These are phyloP conservation scores for Pythium aristosporum DNA, from an alignment of 352 stramenopile species.

Conservation along the genomic window DNA sequence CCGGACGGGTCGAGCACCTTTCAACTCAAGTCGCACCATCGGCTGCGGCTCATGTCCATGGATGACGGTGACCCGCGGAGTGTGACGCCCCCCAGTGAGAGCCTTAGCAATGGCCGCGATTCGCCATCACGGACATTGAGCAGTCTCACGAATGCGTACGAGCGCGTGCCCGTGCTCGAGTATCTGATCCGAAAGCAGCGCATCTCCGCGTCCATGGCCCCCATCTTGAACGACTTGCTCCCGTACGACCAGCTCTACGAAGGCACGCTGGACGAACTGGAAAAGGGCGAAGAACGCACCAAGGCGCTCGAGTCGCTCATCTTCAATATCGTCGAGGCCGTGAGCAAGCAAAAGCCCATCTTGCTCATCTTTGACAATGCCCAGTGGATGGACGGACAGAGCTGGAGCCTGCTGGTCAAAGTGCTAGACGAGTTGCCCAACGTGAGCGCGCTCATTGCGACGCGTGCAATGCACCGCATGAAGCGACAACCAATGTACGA, in stretches of 20 bases:
- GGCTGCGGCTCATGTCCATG: conserved; percentile 9
- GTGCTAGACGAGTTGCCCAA: conserved; percentile 58
- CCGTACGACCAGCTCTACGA: conserved; percentile 41
- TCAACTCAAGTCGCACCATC: conserved; percentile 9
- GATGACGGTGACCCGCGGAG: background rate
- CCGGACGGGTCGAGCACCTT: conserved; percentile 17
- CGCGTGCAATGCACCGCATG: conserved; percentile 36
- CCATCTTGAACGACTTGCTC: conserved; percentile 48
- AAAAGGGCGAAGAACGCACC: conserved; percentile 38
- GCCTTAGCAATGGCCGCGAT: conserved; percentile 8
- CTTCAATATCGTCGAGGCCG: conserved; percentile 50
- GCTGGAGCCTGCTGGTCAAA: conserved; percentile 57
- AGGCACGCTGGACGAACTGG: conserved; percentile 26
- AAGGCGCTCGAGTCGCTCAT: conserved; percentile 56
- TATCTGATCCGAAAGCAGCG: conserved; percentile 51
- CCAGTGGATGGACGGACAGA: conserved; percentile 73
- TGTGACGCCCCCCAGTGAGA: conserved; percentile 3
- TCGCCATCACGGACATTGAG: background rate
- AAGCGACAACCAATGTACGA: conserved; percentile 42
- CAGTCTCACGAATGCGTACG: conserved; percentile 28
- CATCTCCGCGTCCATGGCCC: conserved; percentile 42
- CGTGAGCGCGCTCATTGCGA: conserved; percentile 54
- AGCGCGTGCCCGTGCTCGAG: conserved; percentile 50
- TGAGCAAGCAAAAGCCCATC: conserved; percentile 57
- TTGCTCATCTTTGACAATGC: conserved; percentile 72